These are phyloP conservation scores for Neonectria neomacrospora DNA, from an alignment of 2,329 filamentous ascomycete genomes.

Conservation along the genomic window DNA sequence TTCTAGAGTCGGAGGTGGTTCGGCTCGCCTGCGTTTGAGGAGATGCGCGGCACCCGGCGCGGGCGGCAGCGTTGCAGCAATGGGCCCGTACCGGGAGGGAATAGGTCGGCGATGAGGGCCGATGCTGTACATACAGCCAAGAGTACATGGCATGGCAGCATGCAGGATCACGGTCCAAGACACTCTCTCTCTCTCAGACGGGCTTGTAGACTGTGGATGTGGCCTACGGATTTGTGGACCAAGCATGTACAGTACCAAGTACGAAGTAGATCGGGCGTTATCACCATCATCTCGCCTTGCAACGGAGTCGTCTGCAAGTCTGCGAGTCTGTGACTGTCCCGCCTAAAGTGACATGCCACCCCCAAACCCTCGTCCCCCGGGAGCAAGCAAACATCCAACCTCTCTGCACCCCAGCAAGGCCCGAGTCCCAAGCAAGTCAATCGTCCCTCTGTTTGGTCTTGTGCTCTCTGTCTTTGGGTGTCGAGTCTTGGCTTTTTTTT, in stretches of 20 bases:
- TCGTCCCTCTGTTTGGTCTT: slow-evolving; percentile 6
- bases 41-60: slow-evolving; percentile 13
- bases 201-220: slow-evolving; percentile 7
- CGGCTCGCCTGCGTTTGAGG: slow-evolving; percentile 15
- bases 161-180: slow-evolving; percentile 9
- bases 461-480: slow-evolving; percentile 16
- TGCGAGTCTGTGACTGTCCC: slow-evolving; percentile 21
- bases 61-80: background rate
- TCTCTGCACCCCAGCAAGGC: slow-evolving; percentile 20
- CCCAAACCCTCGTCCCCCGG: slow-evolving; percentile 16
- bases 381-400: slow-evolving; percentile 15
- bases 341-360: slow-evolving; percentile 20
- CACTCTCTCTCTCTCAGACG: background rate
- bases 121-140: background rate
- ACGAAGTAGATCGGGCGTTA: slow-evolving; percentile 22
- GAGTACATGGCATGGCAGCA: background rate
- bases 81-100: background rate
- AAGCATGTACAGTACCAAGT: slow-evolving; percentile 18
- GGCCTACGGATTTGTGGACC: slow-evolving; percentile 8
- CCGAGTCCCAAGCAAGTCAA: slow-evolving; percentile 3
- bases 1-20: slow-evolving; percentile 9
- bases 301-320: background rate
- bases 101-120: background rate
- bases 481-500: slow-evolving; percentile 15
- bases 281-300: slow-evolving; percentile 17